phyloP scores from a whole-genome alignment of 768 basidiomycete species.

The Trametes cubensis region DNA sequence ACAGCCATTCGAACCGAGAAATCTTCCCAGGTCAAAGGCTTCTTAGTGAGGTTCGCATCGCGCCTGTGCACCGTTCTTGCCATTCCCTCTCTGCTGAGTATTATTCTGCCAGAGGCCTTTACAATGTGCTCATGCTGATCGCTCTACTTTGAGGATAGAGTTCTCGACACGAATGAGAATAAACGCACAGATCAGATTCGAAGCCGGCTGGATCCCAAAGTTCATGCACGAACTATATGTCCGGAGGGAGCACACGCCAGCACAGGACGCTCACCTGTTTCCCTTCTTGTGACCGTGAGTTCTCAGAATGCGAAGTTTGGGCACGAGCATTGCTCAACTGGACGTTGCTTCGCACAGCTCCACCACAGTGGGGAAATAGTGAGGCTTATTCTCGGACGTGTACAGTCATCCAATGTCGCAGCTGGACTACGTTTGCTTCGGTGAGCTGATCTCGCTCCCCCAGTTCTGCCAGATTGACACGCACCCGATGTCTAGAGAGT shows the following conservation, averaged over 20 bases:
- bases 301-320: background rate
- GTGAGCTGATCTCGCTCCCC: constrained; percentile 1
- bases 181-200: background rate
- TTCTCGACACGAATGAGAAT: no score
- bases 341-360: constrained; percentile 11
- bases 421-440: constrained; percentile 1
- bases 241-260: background rate
- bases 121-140: no score
- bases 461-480: constrained; percentile 16
- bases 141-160: no score
- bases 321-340: background rate
- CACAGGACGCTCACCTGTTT: background rate
- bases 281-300: background rate
- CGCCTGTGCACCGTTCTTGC: no score
- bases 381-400: constrained; percentile 25
- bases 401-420: constrained; percentile 12
- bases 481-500: constrained; percentile 16
- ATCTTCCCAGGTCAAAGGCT: no score
- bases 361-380: constrained; percentile 13
- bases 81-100: no score
- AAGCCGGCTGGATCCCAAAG: background rate
- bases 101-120: no score
- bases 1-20: no score
- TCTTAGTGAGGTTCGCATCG: no score
- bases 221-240: background rate